These are phyloP conservation scores for Ophiostoma triangulosporum DNA, from an alignment of 2,329 filamentous ascomycete genomes.

Conservation along the genomic window DNA sequence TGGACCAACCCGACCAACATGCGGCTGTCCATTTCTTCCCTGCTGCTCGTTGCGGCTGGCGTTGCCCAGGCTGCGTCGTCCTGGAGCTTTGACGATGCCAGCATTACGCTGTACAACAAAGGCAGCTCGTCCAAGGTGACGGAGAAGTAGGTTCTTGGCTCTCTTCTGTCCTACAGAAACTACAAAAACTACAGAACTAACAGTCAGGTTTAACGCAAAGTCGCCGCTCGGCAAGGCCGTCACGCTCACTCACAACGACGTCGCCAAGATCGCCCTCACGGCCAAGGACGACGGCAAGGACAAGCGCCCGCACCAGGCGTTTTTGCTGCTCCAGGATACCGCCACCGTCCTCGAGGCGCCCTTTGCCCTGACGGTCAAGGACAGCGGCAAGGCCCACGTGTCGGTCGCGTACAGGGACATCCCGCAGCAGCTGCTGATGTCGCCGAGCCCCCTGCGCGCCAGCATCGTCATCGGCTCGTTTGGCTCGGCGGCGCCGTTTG, in stretches of 20 bases:
- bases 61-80: slow-evolving; percentile 40
- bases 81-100: slow-evolving; percentile 65
- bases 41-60: slow-evolving; percentile 34
- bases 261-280: slow-evolving; percentile 70
- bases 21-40: slow-evolving; percentile 29
- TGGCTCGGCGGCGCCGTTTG: slow-evolving; percentile 55
- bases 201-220: slow-evolving; percentile 42
- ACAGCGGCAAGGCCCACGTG: slow-evolving; percentile 72
- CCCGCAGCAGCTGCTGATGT: slow-evolving; percentile 63
- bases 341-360: slow-evolving; percentile 71
- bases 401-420: slow-evolving; percentile 85
- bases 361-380: slow-evolving; percentile 72
- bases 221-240: slow-evolving; percentile 50
- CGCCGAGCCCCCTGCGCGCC: slow-evolving; percentile 57
- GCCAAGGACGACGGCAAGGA: slow-evolving; percentile 63
- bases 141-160: slow-evolving; percentile 42
- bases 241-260: slow-evolving; percentile 52
- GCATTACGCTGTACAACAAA: slow-evolving; percentile 51
- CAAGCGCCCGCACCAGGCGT: slow-evolving; percentile 87
- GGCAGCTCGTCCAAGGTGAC: slow-evolving; percentile 41
- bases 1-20: slow-evolving; percentile 13
- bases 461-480: slow-evolving; percentile 78
- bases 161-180: too few relatives aligned
- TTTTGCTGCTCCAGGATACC: slow-evolving; percentile 67
- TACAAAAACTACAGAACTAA: too few relatives aligned